Conservation (phyloP, 345 rosid genomes). For the Syzygium aromaticum region DNA sequence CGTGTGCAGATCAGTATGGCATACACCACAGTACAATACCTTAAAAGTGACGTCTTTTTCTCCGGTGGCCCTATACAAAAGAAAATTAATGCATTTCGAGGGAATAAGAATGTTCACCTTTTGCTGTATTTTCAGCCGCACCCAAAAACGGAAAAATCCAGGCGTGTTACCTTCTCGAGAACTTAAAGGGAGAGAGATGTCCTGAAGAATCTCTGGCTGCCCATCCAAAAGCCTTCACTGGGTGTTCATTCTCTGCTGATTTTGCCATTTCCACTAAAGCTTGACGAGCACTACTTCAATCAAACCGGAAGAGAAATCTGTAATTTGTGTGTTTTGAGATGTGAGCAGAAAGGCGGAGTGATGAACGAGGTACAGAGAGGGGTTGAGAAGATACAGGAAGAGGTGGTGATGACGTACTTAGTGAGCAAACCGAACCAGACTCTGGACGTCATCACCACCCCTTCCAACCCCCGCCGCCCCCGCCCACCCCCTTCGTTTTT, state of each 20-base stretch:
- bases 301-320: not conserved
- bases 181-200: conserved; percentile 4
- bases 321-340: not conserved
- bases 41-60: conserved; percentile 23
- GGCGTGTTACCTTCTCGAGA: conserved; percentile 10
- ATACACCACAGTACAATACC: conserved; percentile 31
- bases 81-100: not conserved
- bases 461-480: no score
- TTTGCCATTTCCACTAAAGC: not conserved
- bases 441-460: not conserved
- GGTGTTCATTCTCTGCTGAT: conserved; percentile 2
- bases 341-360: not conserved
- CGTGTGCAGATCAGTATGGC: conserved; percentile 31
- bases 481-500: no score
- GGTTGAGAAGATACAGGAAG: not conserved
- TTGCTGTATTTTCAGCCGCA: not conserved
- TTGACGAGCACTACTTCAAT: not conserved
- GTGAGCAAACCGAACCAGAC: not conserved
- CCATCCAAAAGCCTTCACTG: conserved; percentile 9
- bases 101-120: not conserved
- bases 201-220: conserved; percentile 13
- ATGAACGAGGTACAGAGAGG: not conserved
- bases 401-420: not conserved
- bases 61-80: conserved; percentile 14
- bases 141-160: not conserved